phyloP scores from a whole-genome alignment of 2,329 filamentous ascomycete species.

The Dactylellina sp. region DNA sequence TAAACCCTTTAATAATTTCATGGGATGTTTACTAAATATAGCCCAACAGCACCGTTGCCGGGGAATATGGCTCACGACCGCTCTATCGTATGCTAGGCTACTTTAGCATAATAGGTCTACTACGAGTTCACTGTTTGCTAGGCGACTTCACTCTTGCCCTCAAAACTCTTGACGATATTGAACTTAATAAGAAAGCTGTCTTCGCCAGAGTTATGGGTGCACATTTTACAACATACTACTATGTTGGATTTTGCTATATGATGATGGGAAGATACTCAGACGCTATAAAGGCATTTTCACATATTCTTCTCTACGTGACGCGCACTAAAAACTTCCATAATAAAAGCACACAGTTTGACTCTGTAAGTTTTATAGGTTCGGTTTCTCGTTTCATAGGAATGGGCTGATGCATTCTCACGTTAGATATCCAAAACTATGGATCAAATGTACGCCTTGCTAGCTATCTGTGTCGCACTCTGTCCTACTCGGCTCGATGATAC shows the following conservation, averaged over 20 bases:
- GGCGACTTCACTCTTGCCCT: conserved; percentile 98
- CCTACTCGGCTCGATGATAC: conserved; percentile 97
- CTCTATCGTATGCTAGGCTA: conserved; percentile 99
- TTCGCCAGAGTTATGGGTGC: conserved; percentile 99
- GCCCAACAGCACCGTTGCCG: conserved; percentile 74
- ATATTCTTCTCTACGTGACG: conserved; percentile 98
- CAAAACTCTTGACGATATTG: conserved; percentile 98
- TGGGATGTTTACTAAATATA: neutral
- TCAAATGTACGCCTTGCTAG: conserved; percentile 99
- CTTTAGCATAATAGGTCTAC: conserved; percentile 97
- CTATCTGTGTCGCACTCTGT: conserved; percentile 98
- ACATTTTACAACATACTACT: conserved; percentile 96
- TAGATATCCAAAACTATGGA: conserved; percentile 98
- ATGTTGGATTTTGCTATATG: conserved; percentile 99
- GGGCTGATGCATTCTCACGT: neutral
- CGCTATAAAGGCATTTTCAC: conserved; percentile 99
- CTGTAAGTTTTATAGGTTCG: conserved; percentile 62
- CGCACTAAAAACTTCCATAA: conserved; percentile 98
- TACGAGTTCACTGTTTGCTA: conserved; percentile 94
- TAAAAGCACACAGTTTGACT: conserved; percentile 98
- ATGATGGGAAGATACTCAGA: conserved; percentile 99
- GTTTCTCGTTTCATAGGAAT: neutral
- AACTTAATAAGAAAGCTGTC: conserved; percentile 99
- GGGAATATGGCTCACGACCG: conserved; percentile 93
- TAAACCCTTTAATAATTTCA: neutral